phyloP scores from a whole-genome alignment of 495 filamentous ascomycete genomes.

The Baudoinia panamericana region DNA sequence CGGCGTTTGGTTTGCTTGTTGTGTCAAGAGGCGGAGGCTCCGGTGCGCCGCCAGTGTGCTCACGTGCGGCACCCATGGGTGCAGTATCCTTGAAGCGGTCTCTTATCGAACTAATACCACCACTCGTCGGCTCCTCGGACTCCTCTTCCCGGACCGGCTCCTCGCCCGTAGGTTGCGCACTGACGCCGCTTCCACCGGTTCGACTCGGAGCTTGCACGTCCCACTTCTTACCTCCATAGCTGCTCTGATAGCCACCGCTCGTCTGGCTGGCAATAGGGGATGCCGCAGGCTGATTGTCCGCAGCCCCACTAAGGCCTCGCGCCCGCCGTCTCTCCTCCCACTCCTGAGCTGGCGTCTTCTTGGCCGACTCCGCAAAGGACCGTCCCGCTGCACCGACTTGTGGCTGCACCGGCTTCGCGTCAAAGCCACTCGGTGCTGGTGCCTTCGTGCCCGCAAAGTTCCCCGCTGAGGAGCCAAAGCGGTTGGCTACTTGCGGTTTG shows the following conservation, averaged over 20 bases:
- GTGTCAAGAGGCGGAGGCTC: slow-evolving; percentile 50
- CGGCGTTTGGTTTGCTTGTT: slow-evolving; percentile 46
- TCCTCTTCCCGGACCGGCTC: slow-evolving; percentile 38
- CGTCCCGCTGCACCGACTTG: slow-evolving; percentile 66
- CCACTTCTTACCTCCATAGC: slow-evolving; percentile 79
- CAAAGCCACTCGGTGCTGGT: slow-evolving; percentile 56
- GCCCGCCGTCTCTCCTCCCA: slow-evolving; percentile 91
- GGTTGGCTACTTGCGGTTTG: slow-evolving; percentile 87
- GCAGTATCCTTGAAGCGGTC: slow-evolving; percentile 62
- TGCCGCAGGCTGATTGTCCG: slow-evolving; percentile 28
- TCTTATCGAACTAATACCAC: slow-evolving; percentile 54
- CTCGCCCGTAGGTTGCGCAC: slow-evolving; percentile 29
- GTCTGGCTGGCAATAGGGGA: slow-evolving; percentile 49
- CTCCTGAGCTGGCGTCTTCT: slow-evolving; percentile 89
- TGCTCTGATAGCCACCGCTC: slow-evolving; percentile 78
- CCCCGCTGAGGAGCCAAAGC: slow-evolving; percentile 55
- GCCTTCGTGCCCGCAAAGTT: slow-evolving; percentile 77
- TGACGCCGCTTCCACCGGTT: slow-evolving; percentile 48
- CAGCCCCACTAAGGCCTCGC: slow-evolving; percentile 40
- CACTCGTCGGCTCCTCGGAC: slow-evolving; percentile 38
- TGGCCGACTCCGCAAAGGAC: slow-evolving; percentile 86
- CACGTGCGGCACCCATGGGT: slow-evolving; percentile 48
- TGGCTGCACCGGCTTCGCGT: slow-evolving; percentile 35
- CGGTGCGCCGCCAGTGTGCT: slow-evolving; percentile 37
- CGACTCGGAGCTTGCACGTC: slow-evolving; percentile 61